Percentiles rank a stretch among this genome's conserved stretches.
These are phyloP conservation scores for Rhynchospora tenuis DNA, from an alignment of 176 grass and related monocot species.

Conservation along the genomic window DNA sequence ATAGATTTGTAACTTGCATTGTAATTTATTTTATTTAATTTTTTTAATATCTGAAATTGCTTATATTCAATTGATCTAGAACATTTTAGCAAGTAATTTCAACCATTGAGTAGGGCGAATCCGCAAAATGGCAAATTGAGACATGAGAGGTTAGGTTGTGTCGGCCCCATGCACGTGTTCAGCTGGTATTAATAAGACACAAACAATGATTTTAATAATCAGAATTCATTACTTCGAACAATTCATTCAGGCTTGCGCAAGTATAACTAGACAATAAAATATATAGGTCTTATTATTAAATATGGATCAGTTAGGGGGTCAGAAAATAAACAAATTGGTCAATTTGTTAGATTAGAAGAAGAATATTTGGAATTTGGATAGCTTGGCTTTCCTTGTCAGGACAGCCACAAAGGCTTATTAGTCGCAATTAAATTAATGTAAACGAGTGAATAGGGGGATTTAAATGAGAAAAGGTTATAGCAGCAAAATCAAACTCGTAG, in stretches of 20 bases:
- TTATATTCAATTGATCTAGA: background rate
- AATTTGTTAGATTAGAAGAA: background rate
- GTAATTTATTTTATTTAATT: background rate
- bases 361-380: background rate
- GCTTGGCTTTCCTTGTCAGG: background rate
- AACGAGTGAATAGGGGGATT: background rate
- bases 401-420: background rate
- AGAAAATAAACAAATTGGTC: background rate
- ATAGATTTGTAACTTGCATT: background rate
- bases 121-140: background rate
- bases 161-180: constrained; percentile 19
- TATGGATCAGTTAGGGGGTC: background rate
- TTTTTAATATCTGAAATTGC: background rate
- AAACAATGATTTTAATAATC: background rate
- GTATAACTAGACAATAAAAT: constrained; percentile 3
- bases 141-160: background rate
- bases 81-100: background rate
- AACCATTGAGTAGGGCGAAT: background rate
- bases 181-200: constrained; percentile 9
- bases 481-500: background rate
- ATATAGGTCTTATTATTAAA: constrained; percentile 2
- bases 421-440: background rate
- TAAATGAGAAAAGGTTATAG: background rate
- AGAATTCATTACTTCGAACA: background rate
- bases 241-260: constrained; percentile 7